Evolutionary conservation across 768 basidiomycete genomes (phyloP).

Genomic region (Paxillus involutus): DNA sequence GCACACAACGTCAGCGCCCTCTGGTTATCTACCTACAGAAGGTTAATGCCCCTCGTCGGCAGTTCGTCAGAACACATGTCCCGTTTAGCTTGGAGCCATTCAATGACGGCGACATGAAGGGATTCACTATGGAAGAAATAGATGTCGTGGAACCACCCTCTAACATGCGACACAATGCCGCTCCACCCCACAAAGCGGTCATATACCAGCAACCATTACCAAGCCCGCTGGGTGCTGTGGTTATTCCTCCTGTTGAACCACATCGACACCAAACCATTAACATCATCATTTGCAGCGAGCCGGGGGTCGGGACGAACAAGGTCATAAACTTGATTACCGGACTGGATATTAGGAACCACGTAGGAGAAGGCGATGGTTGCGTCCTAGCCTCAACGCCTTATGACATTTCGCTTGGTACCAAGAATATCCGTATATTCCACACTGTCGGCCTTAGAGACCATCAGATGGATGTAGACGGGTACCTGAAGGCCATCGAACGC

Average conservation of each 20-base stretch:
- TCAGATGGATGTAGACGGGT: constrained; percentile 17
- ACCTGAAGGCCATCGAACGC: constrained; percentile 21
- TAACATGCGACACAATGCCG: not conserved
- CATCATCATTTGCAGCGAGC: constrained; percentile 43
- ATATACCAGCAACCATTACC: not conserved
- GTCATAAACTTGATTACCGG: constrained; percentile 28
- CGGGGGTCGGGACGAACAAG: constrained; percentile 30
- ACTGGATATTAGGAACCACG: constrained; percentile 17
- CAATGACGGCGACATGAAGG: constrained; percentile 10
- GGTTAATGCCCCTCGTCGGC: constrained; percentile 1
- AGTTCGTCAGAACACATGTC: constrained; percentile 16
- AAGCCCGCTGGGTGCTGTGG: not conserved
- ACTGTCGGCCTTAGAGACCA: constrained; percentile 32
- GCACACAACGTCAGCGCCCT: constrained; percentile 13
- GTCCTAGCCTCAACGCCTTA: constrained; percentile 32
- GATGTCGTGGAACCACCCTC: constrained; percentile 5
- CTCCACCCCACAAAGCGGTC: not conserved
- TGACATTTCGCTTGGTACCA: constrained; percentile 17
- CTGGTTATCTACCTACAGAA: constrained; percentile 23
- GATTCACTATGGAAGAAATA: constrained; percentile 12
- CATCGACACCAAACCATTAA: constrained; percentile 30
- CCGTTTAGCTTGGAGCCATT: constrained; percentile 18
- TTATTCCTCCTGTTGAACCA: constrained; percentile 6
- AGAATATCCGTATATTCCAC: constrained; percentile 26
- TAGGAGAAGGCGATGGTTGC: constrained; percentile 28